These are phyloP conservation scores for Trichosporon asahii DNA, from an alignment of 1,284 basidiomycete species.

Conservation along the genomic window DNA sequence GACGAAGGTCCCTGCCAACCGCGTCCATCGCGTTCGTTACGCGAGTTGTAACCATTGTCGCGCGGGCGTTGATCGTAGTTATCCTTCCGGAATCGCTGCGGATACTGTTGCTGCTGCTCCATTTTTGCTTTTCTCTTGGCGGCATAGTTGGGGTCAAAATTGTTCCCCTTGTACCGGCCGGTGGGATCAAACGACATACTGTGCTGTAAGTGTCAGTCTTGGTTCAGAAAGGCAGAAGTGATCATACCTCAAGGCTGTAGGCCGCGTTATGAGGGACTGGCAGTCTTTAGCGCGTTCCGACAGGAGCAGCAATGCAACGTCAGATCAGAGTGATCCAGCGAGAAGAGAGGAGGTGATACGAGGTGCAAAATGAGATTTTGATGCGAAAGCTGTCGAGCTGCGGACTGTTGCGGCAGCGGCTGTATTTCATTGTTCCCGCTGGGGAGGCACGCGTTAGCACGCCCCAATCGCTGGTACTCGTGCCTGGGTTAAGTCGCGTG, in stretches of 20 bases:
- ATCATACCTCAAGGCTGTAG: too few relatives aligned
- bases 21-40: not conserved
- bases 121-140: slow-evolving; percentile 10
- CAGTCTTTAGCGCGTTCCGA: too few relatives aligned
- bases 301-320: too few relatives aligned
- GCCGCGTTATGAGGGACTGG: too few relatives aligned
- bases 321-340: too few relatives aligned
- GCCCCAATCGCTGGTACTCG: not conserved
- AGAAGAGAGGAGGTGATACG: too few relatives aligned
- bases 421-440: not conserved
- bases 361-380: too few relatives aligned
- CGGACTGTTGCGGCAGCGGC: too few relatives aligned
- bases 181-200: slow-evolving; percentile 21
- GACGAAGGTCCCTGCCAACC: not conserved
- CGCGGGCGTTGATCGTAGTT: not conserved
- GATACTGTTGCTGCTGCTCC: not conserved
- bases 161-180: slow-evolving; percentile 26
- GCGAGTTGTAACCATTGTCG: not conserved
- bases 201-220: not conserved
- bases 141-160: slow-evolving; percentile 25
- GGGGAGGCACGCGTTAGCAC: too few relatives aligned
- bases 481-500: not conserved
- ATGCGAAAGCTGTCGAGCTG: too few relatives aligned
- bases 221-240: too few relatives aligned
- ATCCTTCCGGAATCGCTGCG: not conserved